A percentile compares a stretch with the other conserved stretches of the same genome.
Evolutionary conservation across 352 stramenopile species (phyloP).

Genomic region (Phytophthora tubulina): DNA sequence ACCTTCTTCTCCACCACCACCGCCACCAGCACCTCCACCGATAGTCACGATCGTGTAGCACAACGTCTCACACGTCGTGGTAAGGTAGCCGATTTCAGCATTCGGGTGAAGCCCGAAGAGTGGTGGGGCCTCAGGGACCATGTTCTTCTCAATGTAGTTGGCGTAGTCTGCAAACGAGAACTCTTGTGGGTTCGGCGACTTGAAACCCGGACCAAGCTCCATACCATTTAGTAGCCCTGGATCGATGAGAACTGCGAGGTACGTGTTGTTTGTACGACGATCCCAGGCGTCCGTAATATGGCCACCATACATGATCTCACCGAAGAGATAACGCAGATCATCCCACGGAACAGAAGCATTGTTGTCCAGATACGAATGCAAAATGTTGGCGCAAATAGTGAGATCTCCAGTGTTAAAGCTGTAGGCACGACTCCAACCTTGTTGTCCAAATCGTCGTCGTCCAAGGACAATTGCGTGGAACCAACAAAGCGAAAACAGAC

Average conservation of each 20-base stretch:
- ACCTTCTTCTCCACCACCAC: conserved; percentile 44
- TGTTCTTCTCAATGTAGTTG: conserved; percentile 95
- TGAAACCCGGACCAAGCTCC: conserved; percentile 96
- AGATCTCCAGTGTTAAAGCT: conserved; percentile 97
- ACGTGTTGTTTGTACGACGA: conserved; percentile 96
- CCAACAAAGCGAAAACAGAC: conserved; percentile 95
- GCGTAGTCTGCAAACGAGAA: conserved; percentile 88
- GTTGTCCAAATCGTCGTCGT: conserved; percentile 92
- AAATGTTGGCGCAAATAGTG: conserved; percentile 95
- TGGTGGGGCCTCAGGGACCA: conserved; percentile 92
- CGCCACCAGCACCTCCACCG: conserved; percentile 70
- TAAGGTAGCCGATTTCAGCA: conserved; percentile 96
- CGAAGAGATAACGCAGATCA: conserved; percentile 96
- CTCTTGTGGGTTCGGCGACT: conserved; percentile 88
- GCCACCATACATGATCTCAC: conserved; percentile 97
- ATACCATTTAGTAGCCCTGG: conserved; percentile 87
- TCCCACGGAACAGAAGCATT: conserved; percentile 94
- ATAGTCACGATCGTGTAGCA: conserved; percentile 96
- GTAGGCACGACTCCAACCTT: conserved; percentile 95
- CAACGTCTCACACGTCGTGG: conserved; percentile 91
- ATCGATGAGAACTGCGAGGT: conserved; percentile 92
- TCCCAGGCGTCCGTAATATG: conserved; percentile 97
- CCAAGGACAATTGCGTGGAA: conserved; percentile 97
- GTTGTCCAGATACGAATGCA: conserved; percentile 95
- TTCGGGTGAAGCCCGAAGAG: conserved; percentile 96